Evolutionary conservation across 306 rosid genomes (phyloP).

Genomic region (Vigna nakashimae): DNA sequence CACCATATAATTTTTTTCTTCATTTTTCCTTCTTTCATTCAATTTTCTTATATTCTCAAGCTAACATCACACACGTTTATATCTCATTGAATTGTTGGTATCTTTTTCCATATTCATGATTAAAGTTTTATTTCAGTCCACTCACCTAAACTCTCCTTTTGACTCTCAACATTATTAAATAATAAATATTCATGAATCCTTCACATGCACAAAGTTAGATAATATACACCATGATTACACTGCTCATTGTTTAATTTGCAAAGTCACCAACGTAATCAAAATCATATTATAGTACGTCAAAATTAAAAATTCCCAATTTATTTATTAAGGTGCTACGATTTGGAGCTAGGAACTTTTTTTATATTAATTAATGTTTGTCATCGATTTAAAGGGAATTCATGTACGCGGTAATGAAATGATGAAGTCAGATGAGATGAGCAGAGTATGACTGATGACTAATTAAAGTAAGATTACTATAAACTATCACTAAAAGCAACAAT

Average conservation of each 20-base stretch:
- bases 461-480: conserved; percentile 7
- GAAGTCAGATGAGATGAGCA: neutral
- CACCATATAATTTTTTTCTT: too few species aligned
- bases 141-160: conserved; percentile 37
- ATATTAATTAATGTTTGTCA: neutral
- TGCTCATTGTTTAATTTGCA: conserved; percentile 26
- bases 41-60: too few species aligned
- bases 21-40: too few species aligned
- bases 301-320: neutral
- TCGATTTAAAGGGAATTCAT: conserved; percentile 12
- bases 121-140: conserved; percentile 1
- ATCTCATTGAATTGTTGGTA: too few species aligned
- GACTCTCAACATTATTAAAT: conserved; percentile 20
- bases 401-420: conserved; percentile 42
- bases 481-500: neutral
- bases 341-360: neutral
- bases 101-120: too few species aligned
- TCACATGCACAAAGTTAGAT: conserved; percentile 32
- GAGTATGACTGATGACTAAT: neutral
- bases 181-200: conserved; percentile 11
- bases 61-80: too few species aligned
- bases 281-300: conserved; percentile 11
- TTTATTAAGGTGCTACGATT: neutral
- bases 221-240: conserved; percentile 19
- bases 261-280: conserved; percentile 34